Evolutionary conservation across 2,329 filamentous ascomycete species (phyloP).

Genomic region (Neophaeococcomyces aloes): DNA sequence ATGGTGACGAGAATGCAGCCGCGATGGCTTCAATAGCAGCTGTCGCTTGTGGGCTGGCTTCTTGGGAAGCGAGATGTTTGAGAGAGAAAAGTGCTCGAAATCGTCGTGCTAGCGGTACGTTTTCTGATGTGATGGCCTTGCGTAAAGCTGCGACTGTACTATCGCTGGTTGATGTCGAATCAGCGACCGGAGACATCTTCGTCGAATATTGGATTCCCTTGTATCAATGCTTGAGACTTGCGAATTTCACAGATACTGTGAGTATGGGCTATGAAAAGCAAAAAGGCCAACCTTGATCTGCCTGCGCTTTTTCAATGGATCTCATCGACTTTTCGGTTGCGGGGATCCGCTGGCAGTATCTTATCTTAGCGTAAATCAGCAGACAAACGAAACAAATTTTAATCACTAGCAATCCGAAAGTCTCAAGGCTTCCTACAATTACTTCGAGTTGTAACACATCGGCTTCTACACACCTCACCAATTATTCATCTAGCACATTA

Average conservation of each 20-base stretch:
- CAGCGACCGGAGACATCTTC: too few relatives aligned
- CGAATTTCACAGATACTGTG: too few relatives aligned
- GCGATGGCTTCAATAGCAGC: constrained; percentile 72
- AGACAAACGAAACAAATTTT: not conserved
- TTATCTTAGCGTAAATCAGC: constrained; percentile 2
- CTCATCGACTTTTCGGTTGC: not conserved
- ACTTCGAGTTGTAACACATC: too few relatives aligned
- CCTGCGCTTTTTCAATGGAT: too few relatives aligned
- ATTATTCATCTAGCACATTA: too few relatives aligned
- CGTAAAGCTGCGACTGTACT: constrained; percentile 41
- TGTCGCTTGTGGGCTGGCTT: constrained; percentile 46
- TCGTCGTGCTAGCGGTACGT: constrained; percentile 70
- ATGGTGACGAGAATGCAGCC: constrained; percentile 71
- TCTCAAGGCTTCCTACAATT: too few relatives aligned
- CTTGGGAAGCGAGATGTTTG: constrained; percentile 74
- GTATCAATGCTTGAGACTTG: too few relatives aligned
- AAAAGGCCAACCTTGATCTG: too few relatives aligned
- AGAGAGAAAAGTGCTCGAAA: constrained; percentile 97
- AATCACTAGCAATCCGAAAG: not conserved
- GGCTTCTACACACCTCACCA: too few relatives aligned
- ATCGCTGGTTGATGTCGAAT: constrained; percentile 25
- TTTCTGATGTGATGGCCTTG: constrained; percentile 67
- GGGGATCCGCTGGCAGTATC: constrained; percentile 1
- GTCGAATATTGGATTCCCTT: too few relatives aligned
- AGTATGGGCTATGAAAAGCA: too few relatives aligned